A percentile compares a stretch with the other conserved stretches of the same genome.
phyloP scores from a whole-genome alignment of 495 filamentous ascomycete genomes.

The Pyronema domesticum region DNA sequence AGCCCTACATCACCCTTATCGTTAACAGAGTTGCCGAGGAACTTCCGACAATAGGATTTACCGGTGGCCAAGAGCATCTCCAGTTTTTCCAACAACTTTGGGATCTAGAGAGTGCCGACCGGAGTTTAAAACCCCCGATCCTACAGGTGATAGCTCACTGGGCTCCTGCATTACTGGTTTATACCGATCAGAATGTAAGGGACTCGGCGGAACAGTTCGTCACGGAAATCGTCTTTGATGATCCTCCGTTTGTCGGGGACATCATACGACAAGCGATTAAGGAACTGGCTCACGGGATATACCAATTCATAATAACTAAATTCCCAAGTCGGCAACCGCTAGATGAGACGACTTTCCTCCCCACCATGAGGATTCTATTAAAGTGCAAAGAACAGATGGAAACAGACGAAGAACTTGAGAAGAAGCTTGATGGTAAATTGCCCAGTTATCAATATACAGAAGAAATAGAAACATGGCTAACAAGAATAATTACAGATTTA shows the following conservation, averaged over 20 bases:
- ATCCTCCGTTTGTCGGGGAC: slow-evolving; percentile 32
- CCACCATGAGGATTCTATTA: slow-evolving; percentile 15
- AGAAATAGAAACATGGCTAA: background rate
- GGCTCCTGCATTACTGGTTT: slow-evolving; percentile 50
- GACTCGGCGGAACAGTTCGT: slow-evolving; percentile 38
- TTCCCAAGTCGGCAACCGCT: slow-evolving; percentile 18
- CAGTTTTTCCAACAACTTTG: slow-evolving; percentile 37
- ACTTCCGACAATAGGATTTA: slow-evolving; percentile 37
- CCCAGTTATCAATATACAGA: background rate
- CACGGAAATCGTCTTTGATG: slow-evolving; percentile 37
- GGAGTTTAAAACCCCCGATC: slow-evolving; percentile 29
- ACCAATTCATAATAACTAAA: slow-evolving; percentile 18
- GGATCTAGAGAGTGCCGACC: slow-evolving; percentile 27
- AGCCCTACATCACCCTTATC: slow-evolving; percentile 28
- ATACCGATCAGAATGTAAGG: slow-evolving; percentile 39
- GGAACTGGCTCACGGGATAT: slow-evolving; percentile 17
- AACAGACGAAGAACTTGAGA: slow-evolving; percentile 19
- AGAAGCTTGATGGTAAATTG: slow-evolving; percentile 22
- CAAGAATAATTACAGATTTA: slow-evolving; percentile 1
- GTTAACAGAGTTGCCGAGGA: slow-evolving; percentile 37
- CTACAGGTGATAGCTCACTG: slow-evolving; percentile 42
- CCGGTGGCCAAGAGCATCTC: slow-evolving; percentile 41
- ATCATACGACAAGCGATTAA: slow-evolving; percentile 33
- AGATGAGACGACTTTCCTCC: slow-evolving; percentile 22
- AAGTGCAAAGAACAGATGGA: slow-evolving; percentile 19